A percentile compares a stretch with the other conserved stretches of the same genome.
Evolutionary conservation across 2,329 filamentous ascomycete species (phyloP).

Genomic region (Cercospora citrullina): DNA sequence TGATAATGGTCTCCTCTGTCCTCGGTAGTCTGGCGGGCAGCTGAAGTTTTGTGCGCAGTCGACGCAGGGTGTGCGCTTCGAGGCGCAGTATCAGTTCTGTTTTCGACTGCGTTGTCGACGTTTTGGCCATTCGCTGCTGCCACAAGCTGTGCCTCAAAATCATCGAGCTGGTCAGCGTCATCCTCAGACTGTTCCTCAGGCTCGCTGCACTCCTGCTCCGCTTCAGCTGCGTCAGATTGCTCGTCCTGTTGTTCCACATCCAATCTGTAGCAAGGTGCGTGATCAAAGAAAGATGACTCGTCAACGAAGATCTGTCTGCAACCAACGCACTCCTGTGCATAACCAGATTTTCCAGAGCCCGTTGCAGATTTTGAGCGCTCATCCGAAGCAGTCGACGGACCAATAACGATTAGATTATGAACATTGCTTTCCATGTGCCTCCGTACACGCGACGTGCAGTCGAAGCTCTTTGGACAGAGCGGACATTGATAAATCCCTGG

Average conservation of each 20-base stretch:
- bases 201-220: not conserved
- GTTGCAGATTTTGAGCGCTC: not conserved
- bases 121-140: not conserved
- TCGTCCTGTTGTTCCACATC: not conserved
- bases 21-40: not conserved
- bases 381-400: not conserved
- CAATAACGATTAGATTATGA: not conserved
- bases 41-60: not conserved
- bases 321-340: constrained; percentile 3
- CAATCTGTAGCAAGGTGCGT: constrained; percentile 3
- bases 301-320: not conserved
- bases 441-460: not conserved
- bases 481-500: not conserved
- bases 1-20: not conserved
- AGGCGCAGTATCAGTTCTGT: not conserved
- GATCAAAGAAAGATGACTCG: not conserved
- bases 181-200: not conserved
- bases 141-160: constrained; percentile 6
- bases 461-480: not conserved
- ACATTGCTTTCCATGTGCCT: not conserved
- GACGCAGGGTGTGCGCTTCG: not conserved
- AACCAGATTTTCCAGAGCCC: not conserved
- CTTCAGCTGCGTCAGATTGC: not conserved
- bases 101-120: not conserved
- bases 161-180: not conserved